Base-by-base conservation (phyloP, 164 flowering plant species). In the Liquidambar formosana region DNA sequence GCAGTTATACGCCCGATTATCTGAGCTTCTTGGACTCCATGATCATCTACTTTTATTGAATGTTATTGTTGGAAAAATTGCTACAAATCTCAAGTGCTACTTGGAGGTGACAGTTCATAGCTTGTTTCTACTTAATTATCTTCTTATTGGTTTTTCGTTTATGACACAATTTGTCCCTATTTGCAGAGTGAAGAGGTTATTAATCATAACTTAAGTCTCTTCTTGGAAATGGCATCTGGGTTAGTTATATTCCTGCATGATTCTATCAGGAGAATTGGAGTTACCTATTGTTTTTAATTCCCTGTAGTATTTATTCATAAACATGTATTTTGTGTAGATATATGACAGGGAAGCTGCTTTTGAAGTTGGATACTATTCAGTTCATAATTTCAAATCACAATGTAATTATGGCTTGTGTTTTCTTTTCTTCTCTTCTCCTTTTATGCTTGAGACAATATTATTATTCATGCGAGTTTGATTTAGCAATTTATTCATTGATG, bases 201-300 rank as follows among this genome's bases (percentile, higher is more conserved):
- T 77, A 93, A 87, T 70, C 97, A 96, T 69, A 92, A 97, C 18
- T 82, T 96, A 66, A 90, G 87, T 80, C 79, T 96, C 72, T 96
- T 96, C 79, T 81, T 82, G 76, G 99, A 96, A 80, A 79, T 96
- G 80, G 99, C 98, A 70, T 91, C 97, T 73, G 99, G 99, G 99
- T 96, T 44, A 75, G 90, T 78, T 56, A 27, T 69, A 27, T 60
- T 61, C 22, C 47, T 33, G 56, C 21, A 12, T 9, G 28, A 8
- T 56, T 58, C 60, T 9, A 19, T 10, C 48, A n/a, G 57, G 26
- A 53, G 18, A n/a, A 27, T 26, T 5, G 52, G 15, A n/a, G 41
- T 33, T 33, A n/a, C 6, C 2, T 33, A 2, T 33, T 33, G 41
- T 33, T 33, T 33, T 2, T 2, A 33, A 33, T 33, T 2, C 41